Evolutionary conservation across 495 filamentous ascomycete genomes (phyloP).

Genomic region (Aspergillus avenaceus): DNA sequence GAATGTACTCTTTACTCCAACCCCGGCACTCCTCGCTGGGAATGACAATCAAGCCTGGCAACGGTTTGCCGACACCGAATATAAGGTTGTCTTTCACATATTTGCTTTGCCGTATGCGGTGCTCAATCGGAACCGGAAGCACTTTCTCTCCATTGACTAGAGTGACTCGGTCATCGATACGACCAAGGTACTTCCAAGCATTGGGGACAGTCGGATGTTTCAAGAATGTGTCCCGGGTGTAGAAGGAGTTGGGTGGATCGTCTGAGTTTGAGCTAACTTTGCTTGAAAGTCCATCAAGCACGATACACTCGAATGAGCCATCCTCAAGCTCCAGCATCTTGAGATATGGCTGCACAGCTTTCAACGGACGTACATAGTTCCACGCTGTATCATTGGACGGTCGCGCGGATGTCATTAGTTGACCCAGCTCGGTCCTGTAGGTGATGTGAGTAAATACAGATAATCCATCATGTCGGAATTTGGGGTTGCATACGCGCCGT

Average conservation of each 20-base stretch:
- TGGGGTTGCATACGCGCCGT: slow-evolving; percentile 25
- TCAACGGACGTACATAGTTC: slow-evolving; percentile 55
- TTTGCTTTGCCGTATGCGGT: slow-evolving; percentile 19
- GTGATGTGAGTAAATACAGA: neutral
- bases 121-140: slow-evolving; percentile 59
- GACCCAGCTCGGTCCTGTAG: slow-evolving; percentile 47
- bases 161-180: slow-evolving; percentile 56
- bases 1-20: slow-evolving; percentile 27
- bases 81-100: slow-evolving; percentile 22
- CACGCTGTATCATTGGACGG: slow-evolving; percentile 49
- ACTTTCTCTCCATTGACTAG: slow-evolving; percentile 67
- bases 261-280: slow-evolving; percentile 57
- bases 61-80: slow-evolving; percentile 17
- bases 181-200: slow-evolving; percentile 55
- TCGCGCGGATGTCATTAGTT: slow-evolving; percentile 51
- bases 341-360: slow-evolving; percentile 28
- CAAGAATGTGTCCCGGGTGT: slow-evolving; percentile 43
- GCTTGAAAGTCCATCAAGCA: slow-evolving; percentile 55
- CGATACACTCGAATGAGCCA: slow-evolving; percentile 54
- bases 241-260: slow-evolving; percentile 39
- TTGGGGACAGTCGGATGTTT: slow-evolving; percentile 46
- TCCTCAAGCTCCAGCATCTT: slow-evolving; percentile 49
- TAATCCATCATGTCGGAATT: neutral
- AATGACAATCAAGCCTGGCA: slow-evolving; percentile 38
- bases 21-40: slow-evolving; percentile 18